Evolutionary conservation across 331 rosid genomes (phyloP), one percentile per base, ranked within the genome.

Genomic region (Prunus yedoensis): DNA sequence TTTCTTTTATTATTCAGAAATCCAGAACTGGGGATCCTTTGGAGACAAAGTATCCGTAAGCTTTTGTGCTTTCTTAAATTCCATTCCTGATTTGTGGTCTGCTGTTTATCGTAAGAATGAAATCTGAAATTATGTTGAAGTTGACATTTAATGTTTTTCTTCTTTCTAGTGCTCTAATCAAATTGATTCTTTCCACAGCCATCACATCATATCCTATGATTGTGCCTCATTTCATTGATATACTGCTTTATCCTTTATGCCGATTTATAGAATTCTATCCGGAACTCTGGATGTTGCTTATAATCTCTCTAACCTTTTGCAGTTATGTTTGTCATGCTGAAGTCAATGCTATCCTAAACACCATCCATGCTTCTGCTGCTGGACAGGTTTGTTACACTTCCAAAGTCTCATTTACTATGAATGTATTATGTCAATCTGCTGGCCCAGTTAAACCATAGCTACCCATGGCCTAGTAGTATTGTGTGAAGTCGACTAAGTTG

Each of bases 241-340:
- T 47, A 47, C 51, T 7, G 4, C 4, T 3, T 5, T 74, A 20
- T 68, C 73, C 41, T 23, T 47, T 28, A 60, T 10, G 18, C 23
- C 45, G 1, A 6, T 12, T 20, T 2, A 15, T 35, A 12, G 3
- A 43, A 11, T 9, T 63, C 53, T 47, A n/a, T 27, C 17, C 10
- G 8, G 3, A 21, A 32, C 23, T 78, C 13, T 62, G 15, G 27
- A 16, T 35, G 13, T 49, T 58, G 30, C 45, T 65, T 28, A 10
- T 7, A 35, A 46, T 46, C 51, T 54, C 43, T 79, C 50, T 38
- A 28, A 65, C 53, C 46, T 79, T 28, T 67, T 66, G 38, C 66
- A 94, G 99, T 52, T 94, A 88, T 83, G 99, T 94, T 74, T 94
- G 99, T 77, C 99, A 94, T 74, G 97, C 99, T 53, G 99, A 94